Evolutionary conservation across 768 basidiomycete species (phyloP), one percentile per base, ranked within the genome.

Genomic region (Suillus sp.): DNA sequence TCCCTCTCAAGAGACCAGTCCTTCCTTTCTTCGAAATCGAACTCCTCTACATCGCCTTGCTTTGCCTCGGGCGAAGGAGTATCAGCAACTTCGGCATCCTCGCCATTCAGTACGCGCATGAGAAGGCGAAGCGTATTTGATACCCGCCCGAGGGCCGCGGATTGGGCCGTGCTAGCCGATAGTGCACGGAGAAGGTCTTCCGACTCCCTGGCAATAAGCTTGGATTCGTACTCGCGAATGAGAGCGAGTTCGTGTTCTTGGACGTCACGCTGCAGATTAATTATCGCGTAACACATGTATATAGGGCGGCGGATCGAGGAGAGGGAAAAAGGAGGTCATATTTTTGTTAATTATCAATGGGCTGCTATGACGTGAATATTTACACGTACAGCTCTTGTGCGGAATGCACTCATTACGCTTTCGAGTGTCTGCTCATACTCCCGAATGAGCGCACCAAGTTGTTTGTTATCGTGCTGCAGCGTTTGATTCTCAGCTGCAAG

Each of bases 351-450:
- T 18, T 10, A 16, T 38, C 50, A 38, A 55, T 37, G 54, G 25
- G 18, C 27, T 57, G 18, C 18, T 25, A 16, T 25, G 16, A 38
- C 38, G 27, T 57, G 27, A n/a, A 22, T 32, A 38, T 25, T 25
- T 48, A 62, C 56, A 86, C 93, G 64, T 74, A 98, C 96, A 37
- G 97, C 96, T 54, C 93, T 87, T 63, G 87, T 91, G 62, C 97
- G 84, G 78, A 99, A 99, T 34, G 78, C 70, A 82, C 88, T 86
- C 97, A 99, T 99, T 50, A 99, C 86, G 8, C 84, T 92, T 76
- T 99, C 97, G 37, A 99, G 79, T 0, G 96, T 98, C 71, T 93
- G 91, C 74, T 99, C 97, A 71, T 97, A 99, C 74, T 99, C 97
- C 70, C 95, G 95, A 69, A 99, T 89, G 60, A 99, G 80, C 6